These are phyloP conservation scores for Excoecaria agallocha DNA, from an alignment of 345 rosid species.

Conservation along the genomic window DNA sequence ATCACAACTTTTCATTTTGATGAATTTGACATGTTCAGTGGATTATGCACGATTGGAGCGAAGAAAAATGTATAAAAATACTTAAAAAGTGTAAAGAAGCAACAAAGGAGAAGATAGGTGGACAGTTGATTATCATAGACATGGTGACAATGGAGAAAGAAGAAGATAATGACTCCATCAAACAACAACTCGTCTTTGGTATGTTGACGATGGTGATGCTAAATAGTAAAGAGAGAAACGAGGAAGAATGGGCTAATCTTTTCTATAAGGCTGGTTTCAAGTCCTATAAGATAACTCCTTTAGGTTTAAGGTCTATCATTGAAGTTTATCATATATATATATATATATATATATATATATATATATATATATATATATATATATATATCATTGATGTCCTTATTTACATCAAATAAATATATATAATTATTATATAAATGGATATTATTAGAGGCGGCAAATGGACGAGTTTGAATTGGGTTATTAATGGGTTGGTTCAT, in stretches of 20 bases:
- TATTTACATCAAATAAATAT: too few species aligned
- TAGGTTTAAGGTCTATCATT: constrained; percentile 21
- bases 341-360: too few species aligned
- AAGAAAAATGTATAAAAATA: constrained; percentile 16
- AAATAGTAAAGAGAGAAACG: constrained; percentile 4
- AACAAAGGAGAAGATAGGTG: constrained; percentile 4
- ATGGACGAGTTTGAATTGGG: too few species aligned
- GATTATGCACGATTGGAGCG: constrained; percentile 13
- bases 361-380: too few species aligned
- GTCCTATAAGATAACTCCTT: constrained; percentile 13
- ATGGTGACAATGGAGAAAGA: neutral
- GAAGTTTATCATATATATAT: constrained; percentile 17
- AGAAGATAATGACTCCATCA: neutral
- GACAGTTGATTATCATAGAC: constrained; percentile 12
- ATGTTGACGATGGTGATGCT: constrained; percentile 20
- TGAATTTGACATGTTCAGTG: neutral
- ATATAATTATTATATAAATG: too few species aligned
- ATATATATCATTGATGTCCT: too few species aligned
- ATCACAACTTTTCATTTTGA: too few species aligned
- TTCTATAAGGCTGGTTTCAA: constrained; percentile 29
- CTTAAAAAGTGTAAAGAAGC: too few species aligned
- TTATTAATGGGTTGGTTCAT: too few species aligned
- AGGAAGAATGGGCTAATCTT: constrained; percentile 26
- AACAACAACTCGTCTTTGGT: constrained; percentile 26
- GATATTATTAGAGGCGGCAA: too few species aligned